Evolutionary conservation across 2,329 filamentous ascomycete species (phyloP).

Genomic region (Fusarium citri): DNA sequence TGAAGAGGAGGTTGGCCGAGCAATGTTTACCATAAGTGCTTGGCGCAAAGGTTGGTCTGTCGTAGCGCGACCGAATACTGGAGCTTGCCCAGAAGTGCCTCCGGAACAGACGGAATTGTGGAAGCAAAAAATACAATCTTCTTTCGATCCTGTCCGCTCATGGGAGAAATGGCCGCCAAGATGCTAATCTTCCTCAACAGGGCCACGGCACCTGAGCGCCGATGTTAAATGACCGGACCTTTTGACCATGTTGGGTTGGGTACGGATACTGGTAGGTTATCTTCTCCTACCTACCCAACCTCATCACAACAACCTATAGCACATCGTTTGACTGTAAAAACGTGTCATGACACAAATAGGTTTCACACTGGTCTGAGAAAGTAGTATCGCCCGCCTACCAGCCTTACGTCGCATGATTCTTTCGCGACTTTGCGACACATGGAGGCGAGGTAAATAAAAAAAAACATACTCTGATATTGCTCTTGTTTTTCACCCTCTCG

Average conservation of each 20-base stretch:
- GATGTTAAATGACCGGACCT: constrained; percentile 36
- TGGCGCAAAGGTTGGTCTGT: constrained; percentile 31
- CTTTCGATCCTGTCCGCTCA: constrained; percentile 9
- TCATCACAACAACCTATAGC: not conserved
- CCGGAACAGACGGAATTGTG: constrained; percentile 38
- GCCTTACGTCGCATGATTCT: not conserved
- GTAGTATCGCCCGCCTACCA: not conserved
- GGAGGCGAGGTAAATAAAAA: not conserved
- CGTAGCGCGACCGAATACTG: constrained; percentile 13
- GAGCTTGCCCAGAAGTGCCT: constrained; percentile 21
- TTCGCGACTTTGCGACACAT: not conserved
- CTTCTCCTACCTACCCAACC: constrained; percentile 4
- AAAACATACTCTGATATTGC: not conserved
- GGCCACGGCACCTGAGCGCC: constrained; percentile 20
- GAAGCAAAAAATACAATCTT: constrained; percentile 18
- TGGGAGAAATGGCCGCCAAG: constrained; percentile 29
- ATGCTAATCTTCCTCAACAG: constrained; percentile 32
- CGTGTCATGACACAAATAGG: constrained; percentile 19
- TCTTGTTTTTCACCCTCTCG: not conserved
- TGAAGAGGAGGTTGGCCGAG: constrained; percentile 19
- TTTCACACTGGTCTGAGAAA: constrained; percentile 10
- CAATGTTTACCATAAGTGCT: constrained; percentile 16
- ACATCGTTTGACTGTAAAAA: constrained; percentile 6
- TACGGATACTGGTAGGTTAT: constrained; percentile 13
- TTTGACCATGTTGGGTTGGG: constrained; percentile 29